phyloP scores from a whole-genome alignment of 1,284 basidiomycete genomes.

The Entoloma clypeatum region DNA sequence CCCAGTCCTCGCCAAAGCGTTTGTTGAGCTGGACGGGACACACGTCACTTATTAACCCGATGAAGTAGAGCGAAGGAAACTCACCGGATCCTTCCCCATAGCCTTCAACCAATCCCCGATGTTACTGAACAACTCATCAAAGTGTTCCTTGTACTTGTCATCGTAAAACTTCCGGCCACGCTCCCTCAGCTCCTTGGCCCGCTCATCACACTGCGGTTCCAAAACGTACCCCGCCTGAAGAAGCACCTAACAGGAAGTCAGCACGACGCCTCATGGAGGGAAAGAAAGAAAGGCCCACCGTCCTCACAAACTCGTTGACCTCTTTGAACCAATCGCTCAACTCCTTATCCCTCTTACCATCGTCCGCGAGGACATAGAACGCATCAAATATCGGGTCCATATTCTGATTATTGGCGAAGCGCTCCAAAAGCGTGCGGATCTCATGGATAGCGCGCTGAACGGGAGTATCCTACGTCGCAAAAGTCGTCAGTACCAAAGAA shows the following conservation, averaged over 20 bases:
- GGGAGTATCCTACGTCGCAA: constrained; percentile 41
- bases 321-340: constrained; percentile 75
- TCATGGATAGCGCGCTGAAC: constrained; percentile 60
- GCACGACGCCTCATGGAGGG: not conserved
- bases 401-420: constrained; percentile 79
- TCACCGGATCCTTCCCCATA: constrained; percentile 76
- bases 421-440: constrained; percentile 81
- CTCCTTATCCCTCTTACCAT: constrained; percentile 74
- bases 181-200: constrained; percentile 62
- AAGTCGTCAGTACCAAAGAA: not conserved
- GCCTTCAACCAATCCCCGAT: constrained; percentile 76
- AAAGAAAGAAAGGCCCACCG: constrained; percentile 36
- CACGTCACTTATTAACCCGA: not conserved
- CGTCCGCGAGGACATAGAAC: constrained; percentile 70
- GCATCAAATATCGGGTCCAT: constrained; percentile 72
- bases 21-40: constrained; percentile 32
- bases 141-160: constrained; percentile 82
- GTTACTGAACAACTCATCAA: constrained; percentile 76
- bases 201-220: constrained; percentile 67
- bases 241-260: constrained; percentile 44
- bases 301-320: constrained; percentile 66
- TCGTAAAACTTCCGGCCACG: constrained; percentile 76
- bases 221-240: constrained; percentile 89
- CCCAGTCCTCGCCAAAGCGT: constrained; percentile 78
- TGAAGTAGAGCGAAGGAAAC: constrained; percentile 13